phyloP scores from a whole-genome alignment of 306 rosid genomes.

The Rosa lucieae region DNA sequence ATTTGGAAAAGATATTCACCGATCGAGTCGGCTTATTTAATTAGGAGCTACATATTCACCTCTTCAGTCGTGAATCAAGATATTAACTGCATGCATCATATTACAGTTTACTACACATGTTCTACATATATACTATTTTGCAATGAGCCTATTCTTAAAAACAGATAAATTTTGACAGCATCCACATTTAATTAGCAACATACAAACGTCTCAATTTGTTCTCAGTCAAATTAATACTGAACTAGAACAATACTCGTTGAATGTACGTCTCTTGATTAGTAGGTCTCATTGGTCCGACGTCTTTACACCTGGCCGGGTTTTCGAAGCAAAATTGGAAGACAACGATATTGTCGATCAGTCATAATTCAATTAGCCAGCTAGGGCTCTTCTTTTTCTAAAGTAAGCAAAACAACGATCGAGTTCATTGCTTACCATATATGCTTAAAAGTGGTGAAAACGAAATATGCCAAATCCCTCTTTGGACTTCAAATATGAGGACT shows the following conservation, averaged over 20 bases:
- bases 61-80: too few species aligned
- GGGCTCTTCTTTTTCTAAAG: background rate
- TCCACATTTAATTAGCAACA: too few species aligned
- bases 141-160: too few species aligned
- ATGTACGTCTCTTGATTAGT: background rate
- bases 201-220: too few species aligned
- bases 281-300: background rate
- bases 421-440: background rate
- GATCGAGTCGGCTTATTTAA: too few species aligned
- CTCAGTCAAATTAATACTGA: too few species aligned
- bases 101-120: too few species aligned
- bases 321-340: background rate
- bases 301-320: background rate
- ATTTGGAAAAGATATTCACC: too few species aligned
- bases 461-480: slow-evolving; percentile 17
- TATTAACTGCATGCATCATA: too few species aligned
- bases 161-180: too few species aligned
- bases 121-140: too few species aligned
- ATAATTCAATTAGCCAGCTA: background rate
- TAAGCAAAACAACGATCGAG: slow-evolving; percentile 12
- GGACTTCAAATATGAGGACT: slow-evolving; percentile 7
- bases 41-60: too few species aligned
- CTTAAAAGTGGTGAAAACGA: slow-evolving; percentile 24
- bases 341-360: background rate
- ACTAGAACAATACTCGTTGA: background rate